Base-by-base conservation (phyloP, 441 rosid genomes). In the Aleurites moluccanus region DNA sequence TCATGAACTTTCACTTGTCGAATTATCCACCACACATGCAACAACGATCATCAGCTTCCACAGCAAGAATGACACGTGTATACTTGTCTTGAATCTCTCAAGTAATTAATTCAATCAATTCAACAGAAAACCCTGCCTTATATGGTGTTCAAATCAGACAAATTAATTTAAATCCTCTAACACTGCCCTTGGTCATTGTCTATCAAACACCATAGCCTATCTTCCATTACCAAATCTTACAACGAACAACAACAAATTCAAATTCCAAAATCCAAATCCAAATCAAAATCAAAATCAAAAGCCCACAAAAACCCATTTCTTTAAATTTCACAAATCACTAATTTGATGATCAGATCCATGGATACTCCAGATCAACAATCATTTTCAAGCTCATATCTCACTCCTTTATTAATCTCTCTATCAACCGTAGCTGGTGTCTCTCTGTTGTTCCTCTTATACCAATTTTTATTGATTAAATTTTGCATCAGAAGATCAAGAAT, bases 341-440 rank as follows among this genome's bases (percentile, higher is more conserved):
- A 38, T 38, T 6, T 38, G 40, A 27, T 27, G 67, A 77, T 68
- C 68, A 45, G 3, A 45, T 59, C 64, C 35, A 83, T 82, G 85
- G 87, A 84, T 42, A 62, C 57, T 25, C 69, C 38, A 71, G 73
- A 69, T n/a, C 53, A 80, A 6, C 40, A 72, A 8, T 61, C 53
- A 13, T 27, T 59, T 63, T 33, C 44, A 20, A 49, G 60, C 15
- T 73, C 83, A 9, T 72, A 75, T 73, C 16, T 86, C 40, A 80
- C 81, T n/a, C 89, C 89, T 6, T 72, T 89, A 14, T 28, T 88
- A 3, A 75, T 88, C 67, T 84, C 88, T 38, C 33, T 85, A 50
- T 81, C 81, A 2, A 85, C 86, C n/a, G 50, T 88, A n/a, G 71
- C 65, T 2, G 78, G 52, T 11, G 67, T 80, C 3, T 69, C 81